Evolutionary conservation across 2,329 filamentous ascomycete species (phyloP), one percentile per base, ranked within the genome.

Genomic region (Blastomyces emzantsi): DNA sequence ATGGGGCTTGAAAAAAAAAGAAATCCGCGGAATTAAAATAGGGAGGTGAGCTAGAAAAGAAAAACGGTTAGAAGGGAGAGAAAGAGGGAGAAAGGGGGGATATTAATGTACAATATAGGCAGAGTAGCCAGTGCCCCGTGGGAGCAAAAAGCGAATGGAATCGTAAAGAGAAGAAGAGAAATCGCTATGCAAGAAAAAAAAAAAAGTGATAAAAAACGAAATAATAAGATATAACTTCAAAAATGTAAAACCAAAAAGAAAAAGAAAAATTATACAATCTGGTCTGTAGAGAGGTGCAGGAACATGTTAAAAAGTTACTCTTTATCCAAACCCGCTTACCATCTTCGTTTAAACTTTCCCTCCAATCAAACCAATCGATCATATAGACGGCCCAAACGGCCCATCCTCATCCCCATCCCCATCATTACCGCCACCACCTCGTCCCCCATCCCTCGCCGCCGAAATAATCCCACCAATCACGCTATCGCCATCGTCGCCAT

Each of bases 401-500:
- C 51, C 64, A 47, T 65, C 36, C 36, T 39, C 9, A 39, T 39
- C 9, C 36, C 9, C 36, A 39, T 36, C 33, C 33, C 7, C 33
- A 36, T 8, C 33, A 2, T 36, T 64, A 1, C 33, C 55, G 9
- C 55, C n/a, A 39, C 11, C n/a, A 25, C 11, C 33, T n/a, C 55
- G 25, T 25, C 56, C 62, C 36, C 39, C 51, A 25, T 60, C 60
- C 19, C 55, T 41, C 11, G 25, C 22, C 28, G 22, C 22, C 28
- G 36, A 45, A n/a, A 41, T 30, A 36, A 33, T 11, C 5, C 43
- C 61, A 17, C 52, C 41, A 39, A 54, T 41, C 13, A 62, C 39
- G 17, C 49, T 62, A 45, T 54, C 52, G 19, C 30, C 47, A 61
- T 55, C 60, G 25, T 49, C 60, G 36, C 78, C 75, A 64, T 83